These are phyloP conservation scores for Hymenoscyphus salicellus DNA, from an alignment of 2,329 filamentous ascomycete genomes.

Conservation along the genomic window DNA sequence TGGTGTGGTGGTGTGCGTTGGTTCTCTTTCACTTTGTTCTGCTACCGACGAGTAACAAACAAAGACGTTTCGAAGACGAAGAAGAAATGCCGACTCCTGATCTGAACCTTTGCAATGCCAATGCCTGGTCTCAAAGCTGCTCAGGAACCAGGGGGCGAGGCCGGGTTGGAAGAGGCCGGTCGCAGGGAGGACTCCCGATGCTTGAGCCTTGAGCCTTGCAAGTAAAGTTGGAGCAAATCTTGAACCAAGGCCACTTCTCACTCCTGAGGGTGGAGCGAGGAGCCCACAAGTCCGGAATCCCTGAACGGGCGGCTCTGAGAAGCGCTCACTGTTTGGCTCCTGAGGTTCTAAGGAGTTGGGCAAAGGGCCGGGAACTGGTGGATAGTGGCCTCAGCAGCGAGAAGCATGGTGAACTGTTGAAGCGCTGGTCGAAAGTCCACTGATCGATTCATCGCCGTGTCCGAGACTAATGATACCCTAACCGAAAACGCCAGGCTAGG, in stretches of 20 bases:
- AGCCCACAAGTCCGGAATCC: neutral
- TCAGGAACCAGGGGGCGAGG: neutral
- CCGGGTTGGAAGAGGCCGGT: neutral
- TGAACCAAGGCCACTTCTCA: neutral
- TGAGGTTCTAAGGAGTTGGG: neutral
- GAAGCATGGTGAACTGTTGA: neutral
- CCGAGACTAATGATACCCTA: neutral
- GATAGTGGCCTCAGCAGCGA: neutral
- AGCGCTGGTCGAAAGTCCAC: neutral
- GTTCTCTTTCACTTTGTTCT: neutral
- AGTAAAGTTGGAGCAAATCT: neutral
- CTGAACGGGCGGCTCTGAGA: neutral
- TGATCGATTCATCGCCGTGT: neutral
- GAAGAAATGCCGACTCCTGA: neutral
- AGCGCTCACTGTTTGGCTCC: neutral
- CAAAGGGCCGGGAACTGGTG: neutral
- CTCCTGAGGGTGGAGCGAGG: neutral
- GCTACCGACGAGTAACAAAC: no score
- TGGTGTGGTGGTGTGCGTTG: neutral
- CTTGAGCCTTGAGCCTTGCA: neutral
- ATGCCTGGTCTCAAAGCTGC: neutral
- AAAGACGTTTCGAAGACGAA: slow-evolving; percentile 1
- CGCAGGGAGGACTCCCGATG: neutral
- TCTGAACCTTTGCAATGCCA: neutral
- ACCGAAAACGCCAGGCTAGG: neutral